Base-by-base conservation (phyloP, 108 stramenopile genomes). In the Mediolabrus comicus region DNA sequence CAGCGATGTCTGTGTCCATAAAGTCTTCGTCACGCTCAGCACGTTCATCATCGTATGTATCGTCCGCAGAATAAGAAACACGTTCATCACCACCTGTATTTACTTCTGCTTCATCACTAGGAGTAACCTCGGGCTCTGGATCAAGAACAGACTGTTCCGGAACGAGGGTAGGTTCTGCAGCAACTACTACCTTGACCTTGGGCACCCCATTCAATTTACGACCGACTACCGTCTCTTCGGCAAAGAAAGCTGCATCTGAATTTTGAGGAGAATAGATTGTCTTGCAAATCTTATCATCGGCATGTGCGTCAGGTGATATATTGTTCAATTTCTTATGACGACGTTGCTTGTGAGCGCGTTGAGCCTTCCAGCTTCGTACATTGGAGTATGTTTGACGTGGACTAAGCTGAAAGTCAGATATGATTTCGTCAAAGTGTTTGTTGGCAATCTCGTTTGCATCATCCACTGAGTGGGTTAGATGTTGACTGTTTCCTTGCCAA, bases 361-460 rank as follows among this genome's bases (percentile, higher is more conserved):
- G 36, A 12, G 8, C n/a, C 36, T 25, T 12, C 4, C 26, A 35
- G 16, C 43, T 59, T 11, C 16, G 12, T 39, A n/a, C 31, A 3
- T 35, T 19, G 22, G 59, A 41, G 17, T 29, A 22, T 7, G 41
- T 22, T 9, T 32, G 66, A 32, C 60, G 41, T 1, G 71, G 39
- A 28, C 51, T 53, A 13, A 79, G 25, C 33, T 79, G 70, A 51
- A 79, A 79, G n/a, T 43, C 51, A 22, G 77, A 71, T 3, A 79
- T 71, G 59, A 79, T 30, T 29, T 62, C 55, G 34, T 79, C 77
- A 71, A 79, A 79, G 28, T 71, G 77, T 9, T 65, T 53, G 58
- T 79, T 79, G 11, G 51, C 65, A 19, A 63, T 70, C 27, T 79
- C 64, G 35, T 79, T 61, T 6, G 55, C 39, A 10, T 46, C 43